phyloP scores from a whole-genome alignment of 73 alveolate genomes.

The Paramecium octaurelia region DNA sequence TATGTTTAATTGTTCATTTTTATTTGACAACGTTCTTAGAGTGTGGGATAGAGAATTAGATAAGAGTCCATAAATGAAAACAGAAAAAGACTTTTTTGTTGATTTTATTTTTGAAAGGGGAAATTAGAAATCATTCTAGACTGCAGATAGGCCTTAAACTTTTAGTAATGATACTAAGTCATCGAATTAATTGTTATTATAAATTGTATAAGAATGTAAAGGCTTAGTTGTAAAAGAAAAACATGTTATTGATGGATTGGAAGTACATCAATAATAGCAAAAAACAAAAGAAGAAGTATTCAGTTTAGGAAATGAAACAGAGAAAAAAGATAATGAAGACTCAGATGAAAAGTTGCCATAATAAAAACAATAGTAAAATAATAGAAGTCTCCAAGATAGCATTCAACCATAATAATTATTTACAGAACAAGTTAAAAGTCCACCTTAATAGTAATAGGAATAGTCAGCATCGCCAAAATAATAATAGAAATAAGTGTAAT shows the following conservation, averaged over 20 bases:
- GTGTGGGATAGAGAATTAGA: slow-evolving; percentile 41
- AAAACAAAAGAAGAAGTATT: not conserved
- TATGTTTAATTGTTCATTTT: slow-evolving; percentile 19
- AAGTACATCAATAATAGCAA: not conserved
- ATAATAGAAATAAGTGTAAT: not conserved
- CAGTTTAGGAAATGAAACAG: not conserved
- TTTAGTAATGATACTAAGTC: not conserved
- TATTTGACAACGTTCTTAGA: slow-evolving; percentile 8
- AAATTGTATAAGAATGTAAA: slow-evolving; percentile 15
- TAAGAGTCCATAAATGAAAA: slow-evolving; percentile 3
- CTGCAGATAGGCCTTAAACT: not conserved
- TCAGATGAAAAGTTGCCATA: not conserved
- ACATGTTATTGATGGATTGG: not conserved
- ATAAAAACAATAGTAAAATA: not conserved
- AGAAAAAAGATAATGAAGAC: not conserved
- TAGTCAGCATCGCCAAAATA: not conserved
- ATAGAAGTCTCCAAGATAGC: not conserved
- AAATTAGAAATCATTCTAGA: not conserved
- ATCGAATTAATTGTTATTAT: not conserved
- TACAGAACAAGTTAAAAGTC: not conserved
- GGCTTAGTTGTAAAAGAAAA: slow-evolving; percentile 7
- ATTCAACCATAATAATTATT: not conserved
- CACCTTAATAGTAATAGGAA: not conserved
- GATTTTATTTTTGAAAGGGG: slow-evolving; percentile 50
- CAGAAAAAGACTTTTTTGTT: slow-evolving; percentile 21